Conservation (phyloP, 2,329 filamentous ascomycete species). For the Zasmidium cellare region DNA sequence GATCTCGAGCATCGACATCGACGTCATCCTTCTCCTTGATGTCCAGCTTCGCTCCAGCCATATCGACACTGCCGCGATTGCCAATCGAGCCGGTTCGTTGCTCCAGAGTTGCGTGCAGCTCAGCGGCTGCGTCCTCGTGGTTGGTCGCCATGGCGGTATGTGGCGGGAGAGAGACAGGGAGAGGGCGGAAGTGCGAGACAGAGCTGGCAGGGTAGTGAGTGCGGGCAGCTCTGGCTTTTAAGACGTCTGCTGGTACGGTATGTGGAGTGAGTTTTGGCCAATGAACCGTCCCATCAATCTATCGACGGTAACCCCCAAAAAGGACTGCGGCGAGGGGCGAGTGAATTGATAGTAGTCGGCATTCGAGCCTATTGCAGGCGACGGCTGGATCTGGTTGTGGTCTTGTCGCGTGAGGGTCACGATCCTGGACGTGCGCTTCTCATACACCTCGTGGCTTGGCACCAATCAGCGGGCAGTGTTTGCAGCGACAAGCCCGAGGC, state of each 20-base stretch:
- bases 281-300: no score
- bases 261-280: not conserved
- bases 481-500: not conserved
- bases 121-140: constrained; percentile 30
- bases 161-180: not conserved
- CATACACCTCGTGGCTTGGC: not conserved
- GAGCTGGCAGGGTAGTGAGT: not conserved
- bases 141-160: constrained; percentile 23
- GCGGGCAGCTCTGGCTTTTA: not conserved
- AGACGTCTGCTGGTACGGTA: not conserved
- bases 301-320: no score
- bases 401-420: not conserved
- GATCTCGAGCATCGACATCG: constrained; percentile 12
- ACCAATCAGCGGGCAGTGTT: not conserved
- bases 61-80: constrained; percentile 16
- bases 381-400: not conserved
- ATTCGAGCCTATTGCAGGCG: not conserved
- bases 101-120: constrained; percentile 28
- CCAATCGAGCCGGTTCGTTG: constrained; percentile 25
- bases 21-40: constrained; percentile 11
- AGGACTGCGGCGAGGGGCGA: no score
- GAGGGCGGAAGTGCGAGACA: not conserved
- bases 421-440: not conserved
- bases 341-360: not conserved
- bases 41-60: constrained; percentile 22